These are phyloP conservation scores for Misopates orontium DNA, from an alignment of 257 asterid genomes.

Conservation along the genomic window DNA sequence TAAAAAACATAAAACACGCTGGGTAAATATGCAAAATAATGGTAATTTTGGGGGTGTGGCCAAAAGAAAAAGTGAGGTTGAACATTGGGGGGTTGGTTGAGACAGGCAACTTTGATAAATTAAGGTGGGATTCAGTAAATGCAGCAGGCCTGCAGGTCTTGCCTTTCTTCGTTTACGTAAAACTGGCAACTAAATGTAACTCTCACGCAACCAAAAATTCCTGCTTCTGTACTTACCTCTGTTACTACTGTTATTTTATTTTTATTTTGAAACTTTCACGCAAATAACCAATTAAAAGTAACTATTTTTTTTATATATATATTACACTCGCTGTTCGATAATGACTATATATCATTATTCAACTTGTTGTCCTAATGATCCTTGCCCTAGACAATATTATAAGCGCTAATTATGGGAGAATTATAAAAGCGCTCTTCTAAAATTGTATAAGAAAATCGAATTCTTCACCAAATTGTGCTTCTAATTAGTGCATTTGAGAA, in stretches of 20 bases:
- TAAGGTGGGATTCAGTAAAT: constrained; percentile 54
- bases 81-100: constrained; percentile 1
- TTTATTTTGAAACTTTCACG: not conserved
- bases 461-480: no score
- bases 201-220: constrained; percentile 42
- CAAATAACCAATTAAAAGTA: not conserved
- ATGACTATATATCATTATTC: no score
- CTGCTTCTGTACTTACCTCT: constrained; percentile 28
- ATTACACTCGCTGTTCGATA: no score
- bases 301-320: no score
- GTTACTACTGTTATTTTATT: not conserved
- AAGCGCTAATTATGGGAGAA: no score
- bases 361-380: no score
- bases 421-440: no score
- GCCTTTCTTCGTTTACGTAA: constrained; percentile 36
- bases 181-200: constrained; percentile 38
- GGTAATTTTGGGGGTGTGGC: not conserved
- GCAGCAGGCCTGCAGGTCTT: constrained; percentile 29
- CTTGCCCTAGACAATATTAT: no score
- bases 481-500: no score
- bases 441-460: no score
- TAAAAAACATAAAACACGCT: not conserved
- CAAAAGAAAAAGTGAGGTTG: constrained; percentile 19
- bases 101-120: constrained; percentile 56
- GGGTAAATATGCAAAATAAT: constrained; percentile 27